These are phyloP conservation scores for Globisporangium apiculatum DNA, from an alignment of 352 stramenopile genomes.

Conservation along the genomic window DNA sequence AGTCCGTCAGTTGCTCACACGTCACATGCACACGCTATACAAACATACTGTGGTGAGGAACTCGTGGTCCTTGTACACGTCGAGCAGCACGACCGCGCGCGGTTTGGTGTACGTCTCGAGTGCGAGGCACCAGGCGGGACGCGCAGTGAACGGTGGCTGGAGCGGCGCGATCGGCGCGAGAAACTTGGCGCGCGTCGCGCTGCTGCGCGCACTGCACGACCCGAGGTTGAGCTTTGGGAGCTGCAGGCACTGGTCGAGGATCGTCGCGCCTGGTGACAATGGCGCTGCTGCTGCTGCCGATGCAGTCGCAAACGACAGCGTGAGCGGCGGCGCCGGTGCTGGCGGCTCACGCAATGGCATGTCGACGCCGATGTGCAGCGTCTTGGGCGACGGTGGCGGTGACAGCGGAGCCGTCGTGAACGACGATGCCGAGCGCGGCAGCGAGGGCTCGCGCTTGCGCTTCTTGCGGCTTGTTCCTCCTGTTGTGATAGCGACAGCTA, in stretches of 20 bases:
- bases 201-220: slow-evolving; percentile 17
- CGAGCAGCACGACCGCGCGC: slow-evolving; percentile 50
- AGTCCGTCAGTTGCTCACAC: neutral
- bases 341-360: slow-evolving; percentile 16
- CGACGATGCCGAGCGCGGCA: neutral
- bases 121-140: slow-evolving; percentile 39
- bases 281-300: neutral
- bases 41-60: slow-evolving; percentile 58
- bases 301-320: slow-evolving; percentile 4
- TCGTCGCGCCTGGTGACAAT: slow-evolving; percentile 3
- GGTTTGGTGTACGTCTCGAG: slow-evolving; percentile 30
- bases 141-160: slow-evolving; percentile 50
- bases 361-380: slow-evolving; percentile 13
- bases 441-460: slow-evolving; percentile 10
- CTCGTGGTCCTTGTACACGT: slow-evolving; percentile 81
- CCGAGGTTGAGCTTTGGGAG: slow-evolving; percentile 61
- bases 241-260: slow-evolving; percentile 47
- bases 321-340: slow-evolving; percentile 7
- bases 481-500: neutral
- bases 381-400: neutral
- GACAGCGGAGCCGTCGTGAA: neutral
- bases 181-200: slow-evolving; percentile 47
- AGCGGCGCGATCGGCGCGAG: slow-evolving; percentile 60
- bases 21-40: neutral
- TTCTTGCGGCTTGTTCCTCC: slow-evolving; percentile 6